These are phyloP conservation scores for Metschnikowia corniflorae DNA, from an alignment of 805 yeast species.

Conservation along the genomic window DNA sequence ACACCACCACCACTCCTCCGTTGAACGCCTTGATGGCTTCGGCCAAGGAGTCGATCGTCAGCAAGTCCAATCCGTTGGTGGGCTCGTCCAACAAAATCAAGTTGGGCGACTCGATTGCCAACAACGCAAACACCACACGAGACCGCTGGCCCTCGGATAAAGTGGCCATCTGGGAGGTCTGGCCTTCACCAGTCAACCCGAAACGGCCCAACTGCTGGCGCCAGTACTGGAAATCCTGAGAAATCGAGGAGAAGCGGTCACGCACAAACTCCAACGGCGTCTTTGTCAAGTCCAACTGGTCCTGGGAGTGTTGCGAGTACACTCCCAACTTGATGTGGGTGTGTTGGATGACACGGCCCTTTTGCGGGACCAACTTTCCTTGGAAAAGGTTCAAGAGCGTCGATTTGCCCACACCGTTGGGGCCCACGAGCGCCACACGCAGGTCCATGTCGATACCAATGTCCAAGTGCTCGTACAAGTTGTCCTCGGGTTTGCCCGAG, in stretches of 20 bases:
- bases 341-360: constrained; percentile 95
- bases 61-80: constrained; percentile 98
- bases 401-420: constrained; percentile 98
- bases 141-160: constrained; percentile 99
- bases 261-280: constrained; percentile 96
- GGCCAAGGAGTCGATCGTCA: constrained; percentile 96
- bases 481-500: constrained; percentile 77
- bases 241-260: constrained; percentile 81
- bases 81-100: constrained; percentile 96
- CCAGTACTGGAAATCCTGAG: constrained; percentile 99
- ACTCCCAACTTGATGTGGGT: constrained; percentile 98
- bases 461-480: constrained; percentile 84
- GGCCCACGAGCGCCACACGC: constrained; percentile 95
- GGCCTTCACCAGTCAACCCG: constrained; percentile 98
- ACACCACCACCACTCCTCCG: constrained; percentile 98
- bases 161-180: constrained; percentile 98
- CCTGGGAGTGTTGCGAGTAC: constrained; percentile 98
- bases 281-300: constrained; percentile 93
- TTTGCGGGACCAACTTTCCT: constrained; percentile 84
- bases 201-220: constrained; percentile 97
- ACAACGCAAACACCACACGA: constrained; percentile 93
- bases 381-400: constrained; percentile 95
- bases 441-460: constrained; percentile 99
- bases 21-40: constrained; percentile 91
- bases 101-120: constrained; percentile 94